Percentiles rank a stretch among this genome's conserved stretches.
phyloP scores from a whole-genome alignment of 2,329 filamentous ascomycete genomes.

The Chalaropsis thielavioides region DNA sequence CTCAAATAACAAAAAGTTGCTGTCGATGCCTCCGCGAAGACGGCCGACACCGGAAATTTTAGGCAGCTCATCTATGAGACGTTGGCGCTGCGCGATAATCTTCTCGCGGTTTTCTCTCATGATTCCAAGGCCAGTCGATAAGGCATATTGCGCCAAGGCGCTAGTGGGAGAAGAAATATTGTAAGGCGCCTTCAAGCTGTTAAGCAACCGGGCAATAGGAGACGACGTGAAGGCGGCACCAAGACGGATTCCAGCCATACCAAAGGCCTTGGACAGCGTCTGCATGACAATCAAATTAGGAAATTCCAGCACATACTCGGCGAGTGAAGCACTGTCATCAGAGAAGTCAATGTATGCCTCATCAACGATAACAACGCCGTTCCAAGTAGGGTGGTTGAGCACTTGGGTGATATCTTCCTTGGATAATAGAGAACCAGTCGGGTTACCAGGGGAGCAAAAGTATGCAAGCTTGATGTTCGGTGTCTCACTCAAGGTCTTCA shows the following conservation, averaged over 20 bases:
- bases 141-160: slow-evolving; percentile 59
- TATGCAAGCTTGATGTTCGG: slow-evolving; percentile 73
- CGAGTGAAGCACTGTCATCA: slow-evolving; percentile 58
- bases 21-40: slow-evolving; percentile 62
- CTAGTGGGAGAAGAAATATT: slow-evolving; percentile 85
- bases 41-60: slow-evolving; percentile 63
- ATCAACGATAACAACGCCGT: slow-evolving; percentile 83
- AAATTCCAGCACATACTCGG: slow-evolving; percentile 83
- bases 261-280: slow-evolving; percentile 95
- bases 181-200: slow-evolving; percentile 90
- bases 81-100: slow-evolving; percentile 62
- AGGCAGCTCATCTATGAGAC: slow-evolving; percentile 59
- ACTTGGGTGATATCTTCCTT: slow-evolving; percentile 61
- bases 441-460: slow-evolving; percentile 89
- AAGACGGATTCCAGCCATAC: slow-evolving; percentile 81
- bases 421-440: slow-evolving; percentile 63
- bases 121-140: slow-evolving; percentile 53
- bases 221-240: slow-evolving; percentile 70
- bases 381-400: slow-evolving; percentile 81
- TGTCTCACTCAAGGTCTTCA: slow-evolving; percentile 43
- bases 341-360: slow-evolving; percentile 96
- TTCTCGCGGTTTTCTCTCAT: slow-evolving; percentile 59
- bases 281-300: slow-evolving; percentile 97
- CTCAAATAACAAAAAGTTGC: slow-evolving; percentile 86
- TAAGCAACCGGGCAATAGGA: slow-evolving; percentile 64